These are phyloP conservation scores for Carex sylvatica DNA, from an alignment of 202 grass and related monocot species.

Conservation along the genomic window DNA sequence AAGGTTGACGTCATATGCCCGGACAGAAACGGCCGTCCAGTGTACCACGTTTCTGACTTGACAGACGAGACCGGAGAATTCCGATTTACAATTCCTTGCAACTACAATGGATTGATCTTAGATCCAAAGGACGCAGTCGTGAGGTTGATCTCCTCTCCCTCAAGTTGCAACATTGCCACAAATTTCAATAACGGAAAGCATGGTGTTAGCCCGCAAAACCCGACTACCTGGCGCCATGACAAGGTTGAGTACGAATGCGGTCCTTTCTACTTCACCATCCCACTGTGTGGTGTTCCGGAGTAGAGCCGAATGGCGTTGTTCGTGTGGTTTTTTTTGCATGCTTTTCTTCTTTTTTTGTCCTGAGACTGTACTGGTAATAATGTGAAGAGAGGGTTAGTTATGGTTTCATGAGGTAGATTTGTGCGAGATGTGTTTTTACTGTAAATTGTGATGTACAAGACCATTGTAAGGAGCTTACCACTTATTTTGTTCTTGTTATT, in stretches of 20 bases:
- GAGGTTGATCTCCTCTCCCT: constrained; percentile 44
- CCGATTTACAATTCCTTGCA: constrained; percentile 41
- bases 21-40: constrained; percentile 32
- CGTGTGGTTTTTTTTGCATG: background rate
- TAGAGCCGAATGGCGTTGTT: background rate
- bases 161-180: constrained; percentile 53
- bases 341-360: background rate
- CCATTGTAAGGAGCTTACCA: background rate
- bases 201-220: constrained; percentile 41
- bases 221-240: constrained; percentile 14
- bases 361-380: background rate
- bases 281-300: constrained; percentile 36
- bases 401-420: constrained; percentile 15
- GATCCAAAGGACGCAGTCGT: constrained; percentile 32
- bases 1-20: constrained; percentile 56
- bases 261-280: constrained; percentile 58
- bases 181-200: constrained; percentile 56
- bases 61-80: constrained; percentile 52
- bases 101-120: constrained; percentile 4
- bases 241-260: constrained; percentile 38
- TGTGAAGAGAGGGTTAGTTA: background rate
- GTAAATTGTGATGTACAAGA: constrained; percentile 1
- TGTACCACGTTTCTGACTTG: constrained; percentile 39
- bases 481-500: constrained; percentile 1
- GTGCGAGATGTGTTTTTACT: background rate